phyloP scores from a whole-genome alignment of 176 grass and related monocot species.

The Musa troglodytarum region DNA sequence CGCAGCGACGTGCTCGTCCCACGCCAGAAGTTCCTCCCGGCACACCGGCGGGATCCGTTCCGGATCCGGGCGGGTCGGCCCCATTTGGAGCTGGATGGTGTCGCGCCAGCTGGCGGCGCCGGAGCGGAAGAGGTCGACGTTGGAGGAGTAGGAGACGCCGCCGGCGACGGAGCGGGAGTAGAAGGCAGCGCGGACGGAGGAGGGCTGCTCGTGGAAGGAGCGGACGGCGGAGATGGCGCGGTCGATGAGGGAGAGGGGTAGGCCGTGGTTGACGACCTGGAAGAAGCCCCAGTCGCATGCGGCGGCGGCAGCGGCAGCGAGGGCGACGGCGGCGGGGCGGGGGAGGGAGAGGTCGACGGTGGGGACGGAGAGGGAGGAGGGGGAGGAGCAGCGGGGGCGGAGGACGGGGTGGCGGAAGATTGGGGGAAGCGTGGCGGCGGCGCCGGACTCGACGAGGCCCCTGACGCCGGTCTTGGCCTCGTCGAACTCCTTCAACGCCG shows the following conservation, averaged over 20 bases:
- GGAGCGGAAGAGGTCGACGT: constrained; percentile 53
- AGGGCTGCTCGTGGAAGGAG: constrained; percentile 60
- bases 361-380: constrained; percentile 32
- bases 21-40: constrained; percentile 42
- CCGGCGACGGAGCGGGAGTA: constrained; percentile 43
- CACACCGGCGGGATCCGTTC: constrained; percentile 48
- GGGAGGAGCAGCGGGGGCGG: constrained; percentile 14
- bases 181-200: constrained; percentile 42
- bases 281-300: constrained; percentile 68
- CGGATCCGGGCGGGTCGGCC: constrained; percentile 27
- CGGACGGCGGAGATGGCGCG: constrained; percentile 44
- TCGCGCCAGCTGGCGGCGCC: constrained; percentile 80
- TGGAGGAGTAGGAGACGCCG: constrained; percentile 67
- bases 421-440: constrained; percentile 31
- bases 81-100: constrained; percentile 50
- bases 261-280: constrained; percentile 55
- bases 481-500: constrained; percentile 69
- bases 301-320: constrained; percentile 21
- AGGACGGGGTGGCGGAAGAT: constrained; percentile 33
- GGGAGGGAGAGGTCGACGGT: constrained; percentile 40
- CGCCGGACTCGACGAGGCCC: constrained; percentile 69
- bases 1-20: constrained; percentile 39
- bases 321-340: constrained; percentile 26
- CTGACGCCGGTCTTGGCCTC: constrained; percentile 63
- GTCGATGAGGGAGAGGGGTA: constrained; percentile 31